Percentiles rank a stretch among this genome's conserved stretches.
These are phyloP conservation scores for Plantago coronopus DNA, from an alignment of 305 asterid species.

Conservation along the genomic window DNA sequence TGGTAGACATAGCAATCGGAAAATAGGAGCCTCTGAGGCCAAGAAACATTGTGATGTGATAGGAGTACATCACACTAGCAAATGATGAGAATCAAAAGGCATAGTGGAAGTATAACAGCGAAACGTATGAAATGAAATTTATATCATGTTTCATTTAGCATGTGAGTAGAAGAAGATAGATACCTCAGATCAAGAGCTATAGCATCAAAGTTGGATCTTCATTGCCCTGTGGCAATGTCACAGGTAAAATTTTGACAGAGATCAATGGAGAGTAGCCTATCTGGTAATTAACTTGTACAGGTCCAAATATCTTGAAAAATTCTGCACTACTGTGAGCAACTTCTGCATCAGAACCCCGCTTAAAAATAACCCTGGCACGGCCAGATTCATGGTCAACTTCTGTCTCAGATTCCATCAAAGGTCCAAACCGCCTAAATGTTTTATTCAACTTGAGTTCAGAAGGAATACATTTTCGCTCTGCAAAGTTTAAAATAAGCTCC, in stretches of 20 bases:
- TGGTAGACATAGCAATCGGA: no score
- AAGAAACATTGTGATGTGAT: no score
- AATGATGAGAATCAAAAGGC: no score
- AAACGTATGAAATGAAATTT: not conserved
- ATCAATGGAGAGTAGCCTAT: constrained; percentile 67
- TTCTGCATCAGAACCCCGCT: constrained; percentile 90
- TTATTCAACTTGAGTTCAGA: constrained; percentile 72
- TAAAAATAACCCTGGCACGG: constrained; percentile 80
- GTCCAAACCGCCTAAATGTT: constrained; percentile 89
- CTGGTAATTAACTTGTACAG: constrained; percentile 66
- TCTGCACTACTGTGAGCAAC: constrained; percentile 78
- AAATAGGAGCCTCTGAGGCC: no score
- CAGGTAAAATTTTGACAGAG: constrained; percentile 50
- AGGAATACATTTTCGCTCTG: constrained; percentile 57
- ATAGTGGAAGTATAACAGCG: no score
- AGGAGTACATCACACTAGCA: no score
- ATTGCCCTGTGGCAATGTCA: constrained; percentile 31
- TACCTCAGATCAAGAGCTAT: constrained; percentile 38
- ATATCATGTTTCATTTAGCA: not conserved
- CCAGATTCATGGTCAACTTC: constrained; percentile 65
- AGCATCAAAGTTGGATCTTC: constrained; percentile 40
- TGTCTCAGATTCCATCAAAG: constrained; percentile 87
- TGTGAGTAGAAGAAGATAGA: constrained; percentile 29
- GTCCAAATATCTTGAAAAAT: constrained; percentile 72
- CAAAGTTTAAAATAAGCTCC: constrained; percentile 71